These are phyloP conservation scores for Pinus taeda DNA, from an alignment of 75 land plant genomes.

Conservation along the genomic window DNA sequence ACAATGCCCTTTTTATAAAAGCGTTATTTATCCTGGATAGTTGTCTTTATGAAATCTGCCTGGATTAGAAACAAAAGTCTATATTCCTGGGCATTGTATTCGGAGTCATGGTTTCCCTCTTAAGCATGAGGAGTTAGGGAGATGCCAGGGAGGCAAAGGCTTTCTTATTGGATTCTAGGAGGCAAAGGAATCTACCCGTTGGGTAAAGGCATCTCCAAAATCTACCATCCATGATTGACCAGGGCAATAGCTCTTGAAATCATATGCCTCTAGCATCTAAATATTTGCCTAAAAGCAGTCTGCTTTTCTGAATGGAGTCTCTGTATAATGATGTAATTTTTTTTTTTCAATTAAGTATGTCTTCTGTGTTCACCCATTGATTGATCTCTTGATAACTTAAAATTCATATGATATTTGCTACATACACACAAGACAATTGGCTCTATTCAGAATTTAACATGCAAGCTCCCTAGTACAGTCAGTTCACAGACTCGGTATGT, in stretches of 20 bases:
- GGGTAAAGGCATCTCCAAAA: background rate
- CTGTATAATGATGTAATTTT: background rate
- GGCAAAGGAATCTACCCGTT: background rate
- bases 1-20: background rate
- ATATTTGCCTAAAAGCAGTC: background rate
- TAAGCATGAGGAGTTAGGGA: background rate
- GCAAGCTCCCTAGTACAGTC: background rate
- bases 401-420: too few species aligned
- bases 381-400: too few species aligned
- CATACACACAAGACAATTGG: background rate
- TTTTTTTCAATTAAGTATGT: background rate
- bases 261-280: background rate
- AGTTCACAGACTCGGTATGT: background rate
- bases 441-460: background rate
- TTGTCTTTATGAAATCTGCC: background rate
- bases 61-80: background rate
- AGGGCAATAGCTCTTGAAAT: background rate
- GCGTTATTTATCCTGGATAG: background rate
- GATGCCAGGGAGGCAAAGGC: background rate
- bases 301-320: background rate
- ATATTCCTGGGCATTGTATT: background rate
- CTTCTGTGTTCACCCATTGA: too few species aligned
- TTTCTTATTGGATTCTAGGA: background rate
- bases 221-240: background rate
- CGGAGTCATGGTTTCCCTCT: background rate